Base-by-base conservation (phyloP, 2,329 filamentous ascomycete genomes). In the Beauveria sp. region DNA sequence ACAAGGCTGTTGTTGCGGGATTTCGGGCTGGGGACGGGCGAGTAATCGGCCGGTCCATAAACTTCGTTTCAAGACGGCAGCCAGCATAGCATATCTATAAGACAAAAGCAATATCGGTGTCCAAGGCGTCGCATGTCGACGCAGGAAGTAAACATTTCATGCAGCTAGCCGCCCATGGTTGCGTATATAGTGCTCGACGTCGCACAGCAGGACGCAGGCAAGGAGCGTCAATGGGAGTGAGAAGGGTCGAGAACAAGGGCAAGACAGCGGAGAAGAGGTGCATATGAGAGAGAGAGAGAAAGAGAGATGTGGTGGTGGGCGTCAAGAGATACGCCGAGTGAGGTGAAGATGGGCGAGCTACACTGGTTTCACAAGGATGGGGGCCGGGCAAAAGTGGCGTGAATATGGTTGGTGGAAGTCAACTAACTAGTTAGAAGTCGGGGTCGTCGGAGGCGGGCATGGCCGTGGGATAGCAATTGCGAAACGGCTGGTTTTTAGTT, bases 281-380 rank as follows among this genome's bases (percentile, higher is more conserved):
- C 30, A 34, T 12, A 34, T 34, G 30, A 26, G 28, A 12, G n/a
- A 52, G 50, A 8, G 30, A 16, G 30, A 18, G 50, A 52, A 3
- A 26, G 42, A 9, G n/a, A n/a, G n/a, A 10, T 34, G 30, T 12
- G 30, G 30, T 34, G 12, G 30, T 22, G 49, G 18, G 49, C 49
- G 28, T 51, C 18, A 51, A 51, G 49, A 34, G 28, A 22, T 38
- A 6, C 4, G 20, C 45, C 12, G 22, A 47, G n/a, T 47, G 45
- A 47, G 45, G 45, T 47, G 22, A 47, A 22, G 20, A 14, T 24
- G 46, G 24, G 46, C 6, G 46, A 49, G 46, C 22, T 14, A 49
- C 46, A 58, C 10, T 50, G 45, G 55, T 58, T 58, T 58, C 55
- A 58, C 40, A 45, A 58, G 20, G 22, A 58, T 58, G 55, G 55